Evolutionary conservation across 176 grass and related monocot genomes (phyloP).

Genomic region (Rhynchospora pubera): DNA sequence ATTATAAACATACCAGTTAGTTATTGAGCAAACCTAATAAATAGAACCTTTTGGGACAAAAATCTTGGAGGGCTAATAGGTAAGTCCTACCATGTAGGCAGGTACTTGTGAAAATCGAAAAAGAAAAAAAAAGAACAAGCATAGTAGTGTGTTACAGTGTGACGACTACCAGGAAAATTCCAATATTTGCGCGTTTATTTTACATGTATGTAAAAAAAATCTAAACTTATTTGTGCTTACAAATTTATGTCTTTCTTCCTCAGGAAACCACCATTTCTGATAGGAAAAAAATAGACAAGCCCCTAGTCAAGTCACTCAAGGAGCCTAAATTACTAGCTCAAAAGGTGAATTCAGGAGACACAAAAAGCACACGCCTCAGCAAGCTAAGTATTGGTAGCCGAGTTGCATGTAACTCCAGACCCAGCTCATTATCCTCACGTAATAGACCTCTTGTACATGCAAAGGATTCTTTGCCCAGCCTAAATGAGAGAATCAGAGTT

Average conservation of each 20-base stretch:
- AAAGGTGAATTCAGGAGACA: not conserved
- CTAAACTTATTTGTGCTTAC: not conserved
- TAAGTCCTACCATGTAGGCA: not conserved
- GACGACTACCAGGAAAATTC: not conserved
- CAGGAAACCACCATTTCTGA: not conserved
- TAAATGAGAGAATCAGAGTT: not conserved
- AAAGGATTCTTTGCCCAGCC: not conserved
- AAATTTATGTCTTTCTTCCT: not conserved
- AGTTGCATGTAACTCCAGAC: conserved; percentile 6
- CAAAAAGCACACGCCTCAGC: not conserved
- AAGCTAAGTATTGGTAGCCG: not conserved
- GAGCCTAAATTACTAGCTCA: not conserved
- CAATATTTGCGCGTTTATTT: not conserved
- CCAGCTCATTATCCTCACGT: not conserved
- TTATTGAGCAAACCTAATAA: not conserved
- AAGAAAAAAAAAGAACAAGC: no score
- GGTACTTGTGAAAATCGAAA: not conserved
- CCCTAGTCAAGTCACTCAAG: conserved; percentile 4
- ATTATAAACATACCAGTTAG: not conserved
- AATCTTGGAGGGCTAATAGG: not conserved
- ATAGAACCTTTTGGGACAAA: not conserved
- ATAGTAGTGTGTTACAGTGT: not conserved
- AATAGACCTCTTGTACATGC: conserved; percentile 13
- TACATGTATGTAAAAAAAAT: not conserved
- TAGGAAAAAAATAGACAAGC: not conserved